Evolutionary conservation across 2,329 filamentous ascomycete species (phyloP).

Genomic region (Fusarium domesticum): DNA sequence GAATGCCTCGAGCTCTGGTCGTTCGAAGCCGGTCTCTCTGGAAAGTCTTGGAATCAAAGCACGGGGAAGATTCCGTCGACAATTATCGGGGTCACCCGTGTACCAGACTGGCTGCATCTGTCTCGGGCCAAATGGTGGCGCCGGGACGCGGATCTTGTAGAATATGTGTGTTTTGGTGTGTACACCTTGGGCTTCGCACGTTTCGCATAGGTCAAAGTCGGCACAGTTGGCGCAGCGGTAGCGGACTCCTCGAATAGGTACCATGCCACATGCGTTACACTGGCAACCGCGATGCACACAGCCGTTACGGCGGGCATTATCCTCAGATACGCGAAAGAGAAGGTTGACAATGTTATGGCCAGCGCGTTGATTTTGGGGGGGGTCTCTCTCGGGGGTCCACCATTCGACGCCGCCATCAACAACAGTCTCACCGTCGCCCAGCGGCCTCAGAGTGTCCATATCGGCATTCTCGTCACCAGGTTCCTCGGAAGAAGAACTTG

Average conservation of each 20-base stretch:
- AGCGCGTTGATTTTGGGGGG: slow-evolving; percentile 45
- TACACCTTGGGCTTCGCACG: slow-evolving; percentile 74
- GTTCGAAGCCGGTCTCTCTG: slow-evolving; percentile 73
- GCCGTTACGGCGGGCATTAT: slow-evolving; percentile 81
- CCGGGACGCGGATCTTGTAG: slow-evolving; percentile 90
- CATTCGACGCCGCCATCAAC: slow-evolving; percentile 49
- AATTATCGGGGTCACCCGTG: slow-evolving; percentile 76
- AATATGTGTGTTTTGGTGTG: slow-evolving; percentile 93
- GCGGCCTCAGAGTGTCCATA: slow-evolving; percentile 26
- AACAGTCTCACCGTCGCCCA: slow-evolving; percentile 39
- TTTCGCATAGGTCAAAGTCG: slow-evolving; percentile 93
- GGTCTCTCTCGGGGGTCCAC: slow-evolving; percentile 44
- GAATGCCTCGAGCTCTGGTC: slow-evolving; percentile 83
- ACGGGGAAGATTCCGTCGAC: slow-evolving; percentile 64
- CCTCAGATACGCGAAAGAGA: slow-evolving; percentile 88
- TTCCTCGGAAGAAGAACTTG: slow-evolving; percentile 42
- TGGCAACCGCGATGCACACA: slow-evolving; percentile 91
- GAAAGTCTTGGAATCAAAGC: slow-evolving; percentile 65
- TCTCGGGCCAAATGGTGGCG: slow-evolving; percentile 76
- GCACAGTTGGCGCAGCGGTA: slow-evolving; percentile 95
- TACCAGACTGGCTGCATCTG: slow-evolving; percentile 84
- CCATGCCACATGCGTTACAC: slow-evolving; percentile 84
- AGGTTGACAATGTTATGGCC: slow-evolving; percentile 82
- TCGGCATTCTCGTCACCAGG: slow-evolving; percentile 46
- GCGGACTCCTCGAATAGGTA: slow-evolving; percentile 86